These are phyloP conservation scores for Annulohypoxylon truncatum DNA, from an alignment of 2,329 filamentous ascomycete genomes.

Conservation along the genomic window DNA sequence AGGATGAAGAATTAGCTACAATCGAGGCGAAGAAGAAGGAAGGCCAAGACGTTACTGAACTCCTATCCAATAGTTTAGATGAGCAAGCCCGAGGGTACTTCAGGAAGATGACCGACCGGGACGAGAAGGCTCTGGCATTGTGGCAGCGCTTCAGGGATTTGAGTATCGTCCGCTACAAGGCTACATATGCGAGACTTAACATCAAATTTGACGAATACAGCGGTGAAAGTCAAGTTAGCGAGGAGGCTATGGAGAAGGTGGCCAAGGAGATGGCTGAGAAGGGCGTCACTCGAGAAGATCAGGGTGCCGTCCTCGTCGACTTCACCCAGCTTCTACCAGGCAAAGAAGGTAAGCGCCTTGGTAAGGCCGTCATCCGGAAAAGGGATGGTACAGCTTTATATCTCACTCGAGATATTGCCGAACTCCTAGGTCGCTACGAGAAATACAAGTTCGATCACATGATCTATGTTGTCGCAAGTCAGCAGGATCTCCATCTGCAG, in stretches of 20 bases:
- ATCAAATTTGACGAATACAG: conserved; percentile 74
- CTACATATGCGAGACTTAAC: conserved; percentile 69
- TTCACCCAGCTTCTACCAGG: conserved; percentile 75
- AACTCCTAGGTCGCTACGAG: conserved; percentile 72
- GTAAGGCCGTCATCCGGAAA: conserved; percentile 77
- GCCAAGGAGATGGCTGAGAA: conserved; percentile 72
- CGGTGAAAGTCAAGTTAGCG: conserved; percentile 78
- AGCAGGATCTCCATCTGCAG: conserved; percentile 78
- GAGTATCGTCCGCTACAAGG: conserved; percentile 68
- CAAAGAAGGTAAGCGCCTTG: conserved; percentile 75
- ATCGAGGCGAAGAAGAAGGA: conserved; percentile 63
- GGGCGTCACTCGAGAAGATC: conserved; percentile 73
- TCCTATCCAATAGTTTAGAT: conserved; percentile 58
- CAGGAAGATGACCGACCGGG: conserved; percentile 69
- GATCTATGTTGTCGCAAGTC: conserved; percentile 81
- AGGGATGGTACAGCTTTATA: conserved; percentile 81
- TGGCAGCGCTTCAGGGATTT: conserved; percentile 70
- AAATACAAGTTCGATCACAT: conserved; percentile 78
- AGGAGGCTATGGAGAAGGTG: conserved; percentile 73
- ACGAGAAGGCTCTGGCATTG: conserved; percentile 65
- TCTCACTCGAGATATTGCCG: conserved; percentile 81
- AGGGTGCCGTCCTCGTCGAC: conserved; percentile 79
- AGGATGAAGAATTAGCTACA: conserved; percentile 71
- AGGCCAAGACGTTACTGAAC: conserved; percentile 55
- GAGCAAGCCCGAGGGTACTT: conserved; percentile 71